Evolutionary conservation across 2,329 filamentous ascomycete species (phyloP).

Genomic region (Zopfia rhizophila): DNA sequence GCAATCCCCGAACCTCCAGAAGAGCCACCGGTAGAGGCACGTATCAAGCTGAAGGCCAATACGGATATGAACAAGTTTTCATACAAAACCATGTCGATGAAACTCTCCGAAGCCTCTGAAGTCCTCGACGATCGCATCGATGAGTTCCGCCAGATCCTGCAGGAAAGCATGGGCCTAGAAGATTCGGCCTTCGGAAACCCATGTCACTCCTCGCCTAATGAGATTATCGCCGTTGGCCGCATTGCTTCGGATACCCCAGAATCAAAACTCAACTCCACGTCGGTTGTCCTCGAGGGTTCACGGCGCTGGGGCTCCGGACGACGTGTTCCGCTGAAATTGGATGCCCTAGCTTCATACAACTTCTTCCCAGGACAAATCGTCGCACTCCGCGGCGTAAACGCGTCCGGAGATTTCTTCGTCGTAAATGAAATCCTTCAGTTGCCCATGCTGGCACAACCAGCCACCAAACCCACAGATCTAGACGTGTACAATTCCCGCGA

Average conservation of each 20-base stretch:
- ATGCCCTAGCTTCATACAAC: slow-evolving; percentile 74
- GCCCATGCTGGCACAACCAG: slow-evolving; percentile 79
- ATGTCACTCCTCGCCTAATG: slow-evolving; percentile 82
- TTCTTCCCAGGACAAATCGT: slow-evolving; percentile 97
- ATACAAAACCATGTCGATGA: slow-evolving; percentile 96
- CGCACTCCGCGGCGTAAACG: slow-evolving; percentile 85
- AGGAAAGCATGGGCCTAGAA: slow-evolving; percentile 78
- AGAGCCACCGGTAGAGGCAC: slow-evolving; percentile 76
- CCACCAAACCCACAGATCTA: slow-evolving; percentile 73
- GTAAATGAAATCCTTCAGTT: slow-evolving; percentile 80
- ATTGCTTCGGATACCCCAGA: slow-evolving; percentile 90
- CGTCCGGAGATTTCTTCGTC: slow-evolving; percentile 83
- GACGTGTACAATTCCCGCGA: slow-evolving; percentile 76
- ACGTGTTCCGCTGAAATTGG: slow-evolving; percentile 81
- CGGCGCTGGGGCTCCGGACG: slow-evolving; percentile 83
- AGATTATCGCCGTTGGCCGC: slow-evolving; percentile 89
- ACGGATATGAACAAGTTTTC: slow-evolving; percentile 90
- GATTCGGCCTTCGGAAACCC: slow-evolving; percentile 88
- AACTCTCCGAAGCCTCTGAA: slow-evolving; percentile 89
- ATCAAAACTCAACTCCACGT: slow-evolving; percentile 85
- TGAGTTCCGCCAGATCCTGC: slow-evolving; percentile 79
- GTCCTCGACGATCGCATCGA: slow-evolving; percentile 96
- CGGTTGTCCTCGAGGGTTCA: slow-evolving; percentile 88
- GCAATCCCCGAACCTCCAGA: slow-evolving; percentile 73
- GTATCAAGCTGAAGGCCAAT: slow-evolving; percentile 85